Evolutionary conservation across 306 rosid genomes (phyloP).

Genomic region (Cicer chorassanicum): DNA sequence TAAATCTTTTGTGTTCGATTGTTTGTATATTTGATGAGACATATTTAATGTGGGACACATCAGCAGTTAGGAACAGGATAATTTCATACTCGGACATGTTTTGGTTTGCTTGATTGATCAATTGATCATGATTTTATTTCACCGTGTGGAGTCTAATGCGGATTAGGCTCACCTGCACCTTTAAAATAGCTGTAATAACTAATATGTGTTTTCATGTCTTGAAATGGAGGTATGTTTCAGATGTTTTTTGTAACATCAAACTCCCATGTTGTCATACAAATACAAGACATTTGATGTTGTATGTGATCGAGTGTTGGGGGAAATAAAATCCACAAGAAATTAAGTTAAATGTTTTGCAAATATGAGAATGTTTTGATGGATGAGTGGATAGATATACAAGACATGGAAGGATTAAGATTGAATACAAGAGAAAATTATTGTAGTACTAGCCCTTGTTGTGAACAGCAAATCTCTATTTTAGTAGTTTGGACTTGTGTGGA

Average conservation of each 20-base stretch:
- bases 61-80: slow-evolving; percentile 13
- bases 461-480: background rate
- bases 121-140: slow-evolving; percentile 6
- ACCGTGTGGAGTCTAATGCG: slow-evolving; percentile 10
- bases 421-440: background rate
- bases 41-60: slow-evolving; percentile 4
- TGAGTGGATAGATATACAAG: background rate
- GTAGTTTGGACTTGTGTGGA: background rate
- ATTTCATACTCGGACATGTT: background rate
- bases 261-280: background rate
- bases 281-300: background rate
- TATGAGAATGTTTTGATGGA: background rate
- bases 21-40: slow-evolving; percentile 28
- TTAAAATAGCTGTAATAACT: slow-evolving; percentile 21
- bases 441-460: background rate
- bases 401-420: background rate
- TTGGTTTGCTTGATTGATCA: slow-evolving; percentile 11
- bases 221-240: background rate
- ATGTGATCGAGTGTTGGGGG: background rate
- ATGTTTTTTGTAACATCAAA: background rate
- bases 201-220: background rate
- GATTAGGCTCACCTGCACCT: slow-evolving; percentile 12
- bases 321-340: background rate
- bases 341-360: background rate
- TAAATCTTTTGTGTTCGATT: slow-evolving; percentile 1